A percentile compares a stretch with the other conserved stretches of the same genome.
Evolutionary conservation across 208 protist species (phyloP).

Genomic region (Trypanosoma lewisi): DNA sequence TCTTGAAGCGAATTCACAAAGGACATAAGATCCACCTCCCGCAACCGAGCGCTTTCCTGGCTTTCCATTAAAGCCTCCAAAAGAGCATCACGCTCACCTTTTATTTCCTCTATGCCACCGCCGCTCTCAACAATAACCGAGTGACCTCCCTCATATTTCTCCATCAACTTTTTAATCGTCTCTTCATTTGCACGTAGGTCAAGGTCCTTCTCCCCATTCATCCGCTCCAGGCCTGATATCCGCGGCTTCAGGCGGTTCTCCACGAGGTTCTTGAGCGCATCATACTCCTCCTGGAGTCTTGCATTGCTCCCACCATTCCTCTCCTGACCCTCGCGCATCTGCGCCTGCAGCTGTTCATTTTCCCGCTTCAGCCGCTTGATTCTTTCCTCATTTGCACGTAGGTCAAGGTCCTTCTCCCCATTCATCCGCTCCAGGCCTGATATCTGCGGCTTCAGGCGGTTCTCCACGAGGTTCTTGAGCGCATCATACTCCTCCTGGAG

Average conservation of each 20-base stretch:
- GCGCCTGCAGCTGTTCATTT: not conserved
- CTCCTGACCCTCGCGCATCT: too few species aligned
- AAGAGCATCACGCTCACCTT: not conserved
- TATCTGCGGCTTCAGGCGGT: conserved; percentile 7
- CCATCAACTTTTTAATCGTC: conserved; percentile 1
- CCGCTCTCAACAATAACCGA: not conserved
- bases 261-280: conserved; percentile 1
- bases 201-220: conserved; percentile 13
- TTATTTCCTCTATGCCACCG: not conserved
- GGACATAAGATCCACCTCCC: not conserved
- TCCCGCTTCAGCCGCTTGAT: conserved; percentile 1
- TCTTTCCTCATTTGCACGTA: not conserved
- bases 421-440: conserved; percentile 2
- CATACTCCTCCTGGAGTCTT: conserved; percentile 10
- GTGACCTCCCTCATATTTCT: not conserved
- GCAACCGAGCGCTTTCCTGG: not conserved
- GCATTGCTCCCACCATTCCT: not conserved
- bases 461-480: conserved; percentile 1
- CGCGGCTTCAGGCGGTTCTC: conserved; percentile 4
- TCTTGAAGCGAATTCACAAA: not conserved
- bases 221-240: conserved; percentile 4
- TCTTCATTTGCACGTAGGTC: not conserved
- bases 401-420: conserved; percentile 9
- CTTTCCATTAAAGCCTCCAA: not conserved
- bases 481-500: conserved; percentile 11